These are phyloP conservation scores for Pythium folliculosum DNA, from an alignment of 352 stramenopile species.

Conservation along the genomic window DNA sequence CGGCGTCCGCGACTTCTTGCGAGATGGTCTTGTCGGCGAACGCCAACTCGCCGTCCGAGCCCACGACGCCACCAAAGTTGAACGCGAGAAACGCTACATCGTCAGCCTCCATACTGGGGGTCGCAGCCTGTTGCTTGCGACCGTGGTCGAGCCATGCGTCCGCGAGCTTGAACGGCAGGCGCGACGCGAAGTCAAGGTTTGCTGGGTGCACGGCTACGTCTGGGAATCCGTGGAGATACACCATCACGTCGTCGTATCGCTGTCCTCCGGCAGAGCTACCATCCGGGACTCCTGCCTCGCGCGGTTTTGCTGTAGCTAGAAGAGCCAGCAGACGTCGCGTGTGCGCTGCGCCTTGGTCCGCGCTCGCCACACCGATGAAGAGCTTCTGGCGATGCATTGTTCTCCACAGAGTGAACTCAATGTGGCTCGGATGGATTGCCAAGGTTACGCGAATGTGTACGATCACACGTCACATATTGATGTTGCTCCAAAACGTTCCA, in stretches of 20 bases:
- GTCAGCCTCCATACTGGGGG: neutral
- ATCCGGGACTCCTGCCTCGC: neutral
- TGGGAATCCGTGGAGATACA: slow-evolving; percentile 79
- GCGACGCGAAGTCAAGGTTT: slow-evolving; percentile 51
- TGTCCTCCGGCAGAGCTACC: neutral
- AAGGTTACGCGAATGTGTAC: neutral
- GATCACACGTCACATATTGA: neutral
- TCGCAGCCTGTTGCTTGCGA: neutral
- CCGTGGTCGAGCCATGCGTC: slow-evolving; percentile 47
- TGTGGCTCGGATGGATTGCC: too few species aligned
- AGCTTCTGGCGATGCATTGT: slow-evolving; percentile 24
- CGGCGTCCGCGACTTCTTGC: slow-evolving; percentile 56
- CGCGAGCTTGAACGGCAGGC: slow-evolving; percentile 57
- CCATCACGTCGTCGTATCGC: slow-evolving; percentile 36
- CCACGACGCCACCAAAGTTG: slow-evolving; percentile 69
- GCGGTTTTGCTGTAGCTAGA: neutral
- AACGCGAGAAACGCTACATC: slow-evolving; percentile 50
- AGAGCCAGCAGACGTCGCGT: slow-evolving; percentile 18
- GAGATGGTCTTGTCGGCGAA: slow-evolving; percentile 63
- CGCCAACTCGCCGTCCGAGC: slow-evolving; percentile 50
- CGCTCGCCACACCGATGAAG: slow-evolving; percentile 9
- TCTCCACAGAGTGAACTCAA: too few species aligned
- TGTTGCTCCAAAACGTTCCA: neutral
- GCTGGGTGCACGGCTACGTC: slow-evolving; percentile 69
- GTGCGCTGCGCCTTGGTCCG: neutral